Evolutionary conservation across 306 rosid genomes (phyloP).

Genomic region (Rosa lucieae): DNA sequence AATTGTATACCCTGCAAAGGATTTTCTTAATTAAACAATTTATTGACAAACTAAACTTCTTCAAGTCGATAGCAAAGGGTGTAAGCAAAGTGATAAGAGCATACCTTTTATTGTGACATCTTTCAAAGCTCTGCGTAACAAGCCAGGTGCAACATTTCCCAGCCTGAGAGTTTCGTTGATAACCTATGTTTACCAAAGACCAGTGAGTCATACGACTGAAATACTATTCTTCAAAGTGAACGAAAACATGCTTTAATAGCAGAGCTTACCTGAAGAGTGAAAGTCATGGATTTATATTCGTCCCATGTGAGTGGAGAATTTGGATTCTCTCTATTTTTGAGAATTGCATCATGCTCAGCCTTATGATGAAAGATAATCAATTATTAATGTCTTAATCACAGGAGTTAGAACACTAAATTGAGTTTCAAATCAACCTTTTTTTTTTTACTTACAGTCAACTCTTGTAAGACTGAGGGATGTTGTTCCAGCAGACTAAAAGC

Average conservation of each 20-base stretch:
- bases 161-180: slow-evolving; percentile 42
- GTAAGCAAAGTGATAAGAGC: not conserved
- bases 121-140: slow-evolving; percentile 33
- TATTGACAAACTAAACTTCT: not conserved
- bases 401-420: not conserved
- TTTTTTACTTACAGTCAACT: slow-evolving; percentile 21
- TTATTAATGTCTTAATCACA: not conserved
- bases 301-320: slow-evolving; percentile 36
- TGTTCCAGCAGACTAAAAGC: slow-evolving; percentile 29
- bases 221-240: too few relatives aligned
- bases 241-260: too few relatives aligned
- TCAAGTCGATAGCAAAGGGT: not conserved
- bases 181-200: slow-evolving; percentile 27
- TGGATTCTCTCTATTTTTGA: slow-evolving; percentile 31
- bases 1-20: slow-evolving; percentile 32
- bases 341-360: slow-evolving; percentile 43
- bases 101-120: slow-evolving; percentile 36
- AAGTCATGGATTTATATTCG: slow-evolving; percentile 45
- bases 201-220: not conserved
- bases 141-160: slow-evolving; percentile 27
- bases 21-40: not conserved
- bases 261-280: slow-evolving; percentile 34
- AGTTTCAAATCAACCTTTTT: not conserved
- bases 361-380: not conserved
- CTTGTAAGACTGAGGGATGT: slow-evolving; percentile 27